Conservation (phyloP, 495 filamentous ascomycete genomes). For the Neurospora discreta region DNA sequence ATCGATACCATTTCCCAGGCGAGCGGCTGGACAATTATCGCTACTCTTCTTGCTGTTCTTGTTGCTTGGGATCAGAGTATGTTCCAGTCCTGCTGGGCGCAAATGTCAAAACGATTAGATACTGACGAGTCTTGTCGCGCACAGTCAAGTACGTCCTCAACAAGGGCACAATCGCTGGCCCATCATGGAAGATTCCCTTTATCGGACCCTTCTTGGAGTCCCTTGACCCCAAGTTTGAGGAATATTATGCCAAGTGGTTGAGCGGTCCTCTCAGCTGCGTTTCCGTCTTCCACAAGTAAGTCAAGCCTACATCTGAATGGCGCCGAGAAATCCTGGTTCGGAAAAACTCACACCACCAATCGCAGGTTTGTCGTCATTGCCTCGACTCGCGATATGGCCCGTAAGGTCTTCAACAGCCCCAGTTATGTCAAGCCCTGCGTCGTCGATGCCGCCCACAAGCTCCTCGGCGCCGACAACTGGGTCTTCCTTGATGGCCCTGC, state of each 20-base stretch:
- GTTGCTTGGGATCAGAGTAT: constrained; percentile 81
- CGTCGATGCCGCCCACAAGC: constrained; percentile 89
- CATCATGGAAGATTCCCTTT: constrained; percentile 78
- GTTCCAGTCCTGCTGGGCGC: constrained; percentile 16
- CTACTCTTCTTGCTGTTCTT: constrained; percentile 55
- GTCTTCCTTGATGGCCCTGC: constrained; percentile 94
- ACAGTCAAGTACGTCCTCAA: constrained; percentile 74
- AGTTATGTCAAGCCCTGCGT: constrained; percentile 91
- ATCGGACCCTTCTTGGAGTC: constrained; percentile 93
- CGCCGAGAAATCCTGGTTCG: neutral
- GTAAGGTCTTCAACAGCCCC: constrained; percentile 96
- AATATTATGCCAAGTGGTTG: constrained; percentile 86
- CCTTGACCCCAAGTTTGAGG: constrained; percentile 79
- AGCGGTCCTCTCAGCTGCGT: constrained; percentile 90
- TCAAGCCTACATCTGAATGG: neutral
- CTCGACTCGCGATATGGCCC: constrained; percentile 87
- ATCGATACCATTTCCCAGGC: constrained; percentile 38
- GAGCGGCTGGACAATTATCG: constrained; percentile 49
- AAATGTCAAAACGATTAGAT: neutral
- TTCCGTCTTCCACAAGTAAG: constrained; percentile 98
- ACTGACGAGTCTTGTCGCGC: constrained; percentile 3
- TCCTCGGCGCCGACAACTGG: constrained; percentile 88
- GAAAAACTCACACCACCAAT: neutral
- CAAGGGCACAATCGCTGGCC: constrained; percentile 79
- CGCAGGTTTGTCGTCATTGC: constrained; percentile 93